phyloP scores from a whole-genome alignment of 108 stramenopile species.

The Nitzschia putrida region DNA sequence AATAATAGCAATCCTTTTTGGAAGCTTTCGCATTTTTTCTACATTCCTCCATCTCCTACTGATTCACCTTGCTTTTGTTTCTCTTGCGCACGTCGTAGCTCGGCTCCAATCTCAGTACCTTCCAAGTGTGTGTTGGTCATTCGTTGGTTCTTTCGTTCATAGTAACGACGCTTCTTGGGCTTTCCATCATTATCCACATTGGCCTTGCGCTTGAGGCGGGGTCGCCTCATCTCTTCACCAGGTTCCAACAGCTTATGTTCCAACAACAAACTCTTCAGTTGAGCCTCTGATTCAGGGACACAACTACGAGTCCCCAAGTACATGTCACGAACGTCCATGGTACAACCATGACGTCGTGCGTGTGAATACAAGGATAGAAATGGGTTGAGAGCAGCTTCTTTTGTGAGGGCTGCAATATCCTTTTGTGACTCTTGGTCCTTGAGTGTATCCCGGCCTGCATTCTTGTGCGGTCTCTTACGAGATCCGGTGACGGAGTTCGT shows the following conservation, averaged over 20 bases:
- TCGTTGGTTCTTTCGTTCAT: constrained; percentile 80
- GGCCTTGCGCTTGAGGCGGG: constrained; percentile 61
- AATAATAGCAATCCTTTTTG: too few relatives aligned
- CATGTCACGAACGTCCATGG: constrained; percentile 80
- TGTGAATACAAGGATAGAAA: constrained; percentile 61
- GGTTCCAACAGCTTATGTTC: constrained; percentile 78
- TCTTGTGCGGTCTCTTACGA: constrained; percentile 49
- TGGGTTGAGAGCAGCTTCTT: constrained; percentile 69
- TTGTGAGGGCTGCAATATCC: constrained; percentile 23
- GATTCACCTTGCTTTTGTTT: constrained; percentile 75
- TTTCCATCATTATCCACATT: constrained; percentile 85
- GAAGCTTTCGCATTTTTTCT: constrained; percentile 5
- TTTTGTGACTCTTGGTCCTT: constrained; percentile 21
- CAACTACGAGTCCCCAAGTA: constrained; percentile 59
- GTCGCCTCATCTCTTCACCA: constrained; percentile 72
- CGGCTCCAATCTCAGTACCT: constrained; percentile 79
- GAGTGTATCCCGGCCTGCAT: constrained; percentile 3
- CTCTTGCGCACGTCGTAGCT: constrained; percentile 65
- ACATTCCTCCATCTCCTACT: constrained; percentile 91
- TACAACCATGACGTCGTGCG: constrained; percentile 84
- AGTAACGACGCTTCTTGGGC: constrained; percentile 84
- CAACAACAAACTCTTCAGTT: constrained; percentile 55
- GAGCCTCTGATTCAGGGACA: constrained; percentile 64
- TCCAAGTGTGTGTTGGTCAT: constrained; percentile 88
- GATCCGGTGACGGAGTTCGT: constrained; percentile 29